These are phyloP conservation scores for Solanum hybrid DNA, from an alignment of 305 asterid species.

Conservation along the genomic window DNA sequence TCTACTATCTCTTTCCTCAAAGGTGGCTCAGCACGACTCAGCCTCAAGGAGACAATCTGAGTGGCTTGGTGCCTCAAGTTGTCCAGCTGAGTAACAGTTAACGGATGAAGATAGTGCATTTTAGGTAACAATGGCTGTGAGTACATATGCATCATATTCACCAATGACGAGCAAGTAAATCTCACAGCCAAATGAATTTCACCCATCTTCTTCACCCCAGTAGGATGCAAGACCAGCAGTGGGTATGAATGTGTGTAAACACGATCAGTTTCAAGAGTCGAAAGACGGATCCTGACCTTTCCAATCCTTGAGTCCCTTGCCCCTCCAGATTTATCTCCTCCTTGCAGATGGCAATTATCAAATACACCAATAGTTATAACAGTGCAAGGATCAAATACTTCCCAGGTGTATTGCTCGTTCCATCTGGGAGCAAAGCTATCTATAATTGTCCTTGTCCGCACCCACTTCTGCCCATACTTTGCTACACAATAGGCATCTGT, in stretches of 20 bases:
- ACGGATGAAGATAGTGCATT: slow-evolving; percentile 62
- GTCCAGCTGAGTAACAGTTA: slow-evolving; percentile 56
- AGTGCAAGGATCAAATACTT: slow-evolving; percentile 68
- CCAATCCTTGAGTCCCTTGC: slow-evolving; percentile 57
- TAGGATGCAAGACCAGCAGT: slow-evolving; percentile 52
- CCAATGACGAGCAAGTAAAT: slow-evolving; percentile 48
- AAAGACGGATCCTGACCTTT: slow-evolving; percentile 66
- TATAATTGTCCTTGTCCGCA: slow-evolving; percentile 57
- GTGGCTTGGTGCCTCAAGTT: slow-evolving; percentile 65
- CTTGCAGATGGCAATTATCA: slow-evolving; percentile 56
- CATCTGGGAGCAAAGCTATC: slow-evolving; percentile 64
- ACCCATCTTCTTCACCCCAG: slow-evolving; percentile 70
- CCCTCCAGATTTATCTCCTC: slow-evolving; percentile 50
- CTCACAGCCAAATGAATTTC: slow-evolving; percentile 64
- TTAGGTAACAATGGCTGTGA: slow-evolving; percentile 56
- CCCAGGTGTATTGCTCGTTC: slow-evolving; percentile 82
- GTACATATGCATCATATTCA: slow-evolving; percentile 62
- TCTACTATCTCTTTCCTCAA: slow-evolving; percentile 67
- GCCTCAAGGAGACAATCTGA: slow-evolving; percentile 47
- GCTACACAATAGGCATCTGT: slow-evolving; percentile 80
- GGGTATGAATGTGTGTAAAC: slow-evolving; percentile 66
- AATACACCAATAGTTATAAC: slow-evolving; percentile 64
- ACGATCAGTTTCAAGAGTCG: slow-evolving; percentile 68
- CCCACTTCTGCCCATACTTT: slow-evolving; percentile 72
- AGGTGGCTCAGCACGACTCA: slow-evolving; percentile 68